Evolutionary conservation across 2,329 filamentous ascomycete genomes (phyloP).

Genomic region (Pseudocercospora fuligena): DNA sequence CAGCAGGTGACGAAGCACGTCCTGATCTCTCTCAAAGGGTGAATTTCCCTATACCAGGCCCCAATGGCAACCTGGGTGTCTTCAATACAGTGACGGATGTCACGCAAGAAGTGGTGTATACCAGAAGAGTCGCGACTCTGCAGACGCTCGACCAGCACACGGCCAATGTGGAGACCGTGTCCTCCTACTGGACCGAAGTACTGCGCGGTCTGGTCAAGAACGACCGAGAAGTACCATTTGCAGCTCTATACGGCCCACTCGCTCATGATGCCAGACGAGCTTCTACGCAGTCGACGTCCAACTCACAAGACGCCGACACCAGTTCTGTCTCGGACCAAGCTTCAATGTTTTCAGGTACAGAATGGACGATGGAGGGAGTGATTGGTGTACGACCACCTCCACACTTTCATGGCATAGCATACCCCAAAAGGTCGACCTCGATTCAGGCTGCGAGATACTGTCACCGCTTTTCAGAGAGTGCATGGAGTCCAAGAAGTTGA

Average conservation of each 20-base stretch:
- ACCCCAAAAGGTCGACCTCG: constrained; percentile 11
- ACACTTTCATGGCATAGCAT: constrained; percentile 5
- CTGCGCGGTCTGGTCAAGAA: constrained; percentile 20
- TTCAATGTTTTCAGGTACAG: constrained; percentile 11
- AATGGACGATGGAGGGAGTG: constrained; percentile 16
- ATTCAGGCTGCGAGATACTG: constrained; percentile 5
- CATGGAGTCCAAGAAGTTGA: constrained; percentile 4
- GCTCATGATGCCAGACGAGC: background rate
- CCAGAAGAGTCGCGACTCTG: constrained; percentile 24
- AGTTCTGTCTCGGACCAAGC: constrained; percentile 9
- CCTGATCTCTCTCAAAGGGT: background rate
- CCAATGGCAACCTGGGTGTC: constrained; percentile 16
- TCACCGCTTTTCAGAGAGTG: constrained; percentile 27
- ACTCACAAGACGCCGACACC: background rate
- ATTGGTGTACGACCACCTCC: constrained; percentile 3
- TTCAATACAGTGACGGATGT: constrained; percentile 21
- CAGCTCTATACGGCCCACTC: constrained; percentile 16
- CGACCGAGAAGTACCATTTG: constrained; percentile 25
- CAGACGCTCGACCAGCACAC: constrained; percentile 18
- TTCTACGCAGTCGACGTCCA: background rate
- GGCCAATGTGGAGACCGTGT: background rate
- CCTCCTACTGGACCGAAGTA: constrained; percentile 15
- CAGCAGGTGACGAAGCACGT: no score
- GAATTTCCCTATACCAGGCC: constrained; percentile 15
- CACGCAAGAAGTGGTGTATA: constrained; percentile 21